Evolutionary conservation across 2,329 filamentous ascomycete species (phyloP), one percentile per base, ranked within the genome.

Genomic region (Xylariaceae sp.): DNA sequence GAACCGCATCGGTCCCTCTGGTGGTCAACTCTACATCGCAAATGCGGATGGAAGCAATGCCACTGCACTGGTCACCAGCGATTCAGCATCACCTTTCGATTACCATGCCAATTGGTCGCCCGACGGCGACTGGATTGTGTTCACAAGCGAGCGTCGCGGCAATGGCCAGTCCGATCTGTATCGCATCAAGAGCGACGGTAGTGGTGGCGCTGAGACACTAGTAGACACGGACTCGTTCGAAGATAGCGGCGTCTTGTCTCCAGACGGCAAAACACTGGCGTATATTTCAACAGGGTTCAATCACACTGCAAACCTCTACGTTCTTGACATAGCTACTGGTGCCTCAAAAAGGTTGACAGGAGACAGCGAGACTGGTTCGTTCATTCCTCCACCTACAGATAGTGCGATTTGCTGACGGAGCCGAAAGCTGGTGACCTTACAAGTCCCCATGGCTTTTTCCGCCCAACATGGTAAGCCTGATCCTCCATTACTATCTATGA

Each of bases 141-240:
- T 71, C 48, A 72, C 66, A 3, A 62, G 56, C 16, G 67, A 71
- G 54, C 64, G 67, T 2, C 58, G 57, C 25, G 68, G 60, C 7
- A 66, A 69, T 40, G 69, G 68, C 2, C 61, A 72, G 21, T 63
- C 66, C 1, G 68, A 72, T 48, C 54, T 72, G 16, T 72, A 69
- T 48, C 64, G 66, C 5, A 55, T 65, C 20, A 59, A 55, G 2
- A 17, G 56, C 2, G 60, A 72, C 41, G 68, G 69, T 2, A 60
- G n/a, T n/a, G n/a, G 63, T 0, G 63, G 56, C 0, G 42, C 72
- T 5, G 55, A 68, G 43, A 48, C 56, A 22, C 48, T 72, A 10
- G 52, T 67, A 0, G 55, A 54, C 4, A 67, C 65, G 0, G 39
- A 62, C 1, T 64, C 63, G 0, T 62, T 67, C 23, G 67, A 72